Evolutionary conservation across 768 basidiomycete species (phyloP).

Genomic region (Naganishia randhawae): DNA sequence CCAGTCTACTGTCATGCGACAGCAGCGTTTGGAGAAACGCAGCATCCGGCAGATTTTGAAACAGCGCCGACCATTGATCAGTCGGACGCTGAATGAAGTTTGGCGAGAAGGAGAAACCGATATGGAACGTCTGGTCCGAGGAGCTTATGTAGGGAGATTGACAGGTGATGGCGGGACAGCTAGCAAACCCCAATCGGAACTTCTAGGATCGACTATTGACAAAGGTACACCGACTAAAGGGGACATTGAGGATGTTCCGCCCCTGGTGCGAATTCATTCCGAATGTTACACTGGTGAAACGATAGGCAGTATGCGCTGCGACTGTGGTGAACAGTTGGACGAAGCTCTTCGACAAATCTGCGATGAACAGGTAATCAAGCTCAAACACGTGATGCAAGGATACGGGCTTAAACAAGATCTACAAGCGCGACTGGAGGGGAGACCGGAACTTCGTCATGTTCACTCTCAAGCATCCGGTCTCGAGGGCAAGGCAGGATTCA

Average conservation of each 20-base stretch:
- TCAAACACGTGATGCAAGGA: background rate
- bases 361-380: slow-evolving; percentile 28
- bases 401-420: background rate
- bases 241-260: slow-evolving; percentile 56
- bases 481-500: slow-evolving; percentile 6
- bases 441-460: slow-evolving; percentile 3
- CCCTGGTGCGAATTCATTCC: slow-evolving; percentile 91
- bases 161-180: slow-evolving; percentile 36
- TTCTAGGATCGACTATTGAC: background rate
- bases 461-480: background rate
- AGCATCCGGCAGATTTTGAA: slow-evolving; percentile 19
- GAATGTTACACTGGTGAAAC: slow-evolving; percentile 99
- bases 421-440: slow-evolving; percentile 1
- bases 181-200: slow-evolving; percentile 26
- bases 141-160: slow-evolving; percentile 81
- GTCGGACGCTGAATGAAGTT: slow-evolving; percentile 69
- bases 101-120: slow-evolving; percentile 86
- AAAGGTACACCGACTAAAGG: slow-evolving; percentile 37
- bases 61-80: slow-evolving; percentile 66
- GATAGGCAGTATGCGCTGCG: slow-evolving; percentile 95
- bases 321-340: slow-evolving; percentile 97
- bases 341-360: slow-evolving; percentile 74
- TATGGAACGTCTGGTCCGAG: slow-evolving; percentile 85
- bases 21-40: background rate
- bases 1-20: background rate